Percentiles rank a stretch among this genome's conserved stretches.
Conservation (phyloP, 139 green algal species). For the Chlamydomonas asymmetrica region DNA sequence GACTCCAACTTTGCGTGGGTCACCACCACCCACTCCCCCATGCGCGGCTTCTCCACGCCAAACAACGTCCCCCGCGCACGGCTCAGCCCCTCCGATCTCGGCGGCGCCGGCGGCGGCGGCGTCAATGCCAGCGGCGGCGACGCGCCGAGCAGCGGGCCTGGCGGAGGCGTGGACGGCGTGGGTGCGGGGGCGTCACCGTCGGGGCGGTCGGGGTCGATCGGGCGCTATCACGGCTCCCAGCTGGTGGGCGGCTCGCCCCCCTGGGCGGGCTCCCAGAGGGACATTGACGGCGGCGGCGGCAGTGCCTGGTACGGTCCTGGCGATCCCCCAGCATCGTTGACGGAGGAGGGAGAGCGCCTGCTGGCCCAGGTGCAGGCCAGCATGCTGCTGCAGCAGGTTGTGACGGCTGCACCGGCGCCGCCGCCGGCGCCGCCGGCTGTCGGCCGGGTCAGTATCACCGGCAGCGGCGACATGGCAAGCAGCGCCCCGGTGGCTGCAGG, state of each 20-base stretch:
- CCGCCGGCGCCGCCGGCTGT: no score
- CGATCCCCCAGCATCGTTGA: neutral
- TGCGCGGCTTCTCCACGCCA: conserved; percentile 7
- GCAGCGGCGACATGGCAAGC: no score
- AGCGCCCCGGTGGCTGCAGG: neutral
- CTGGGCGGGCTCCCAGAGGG: neutral
- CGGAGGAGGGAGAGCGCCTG: neutral
- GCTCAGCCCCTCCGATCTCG: neutral
- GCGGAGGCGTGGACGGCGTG: no score
- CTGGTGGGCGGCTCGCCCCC: neutral
- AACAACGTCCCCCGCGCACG: conserved; percentile 1
- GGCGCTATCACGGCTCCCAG: neutral
- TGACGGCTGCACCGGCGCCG: neutral
- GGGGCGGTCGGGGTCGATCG: no score
- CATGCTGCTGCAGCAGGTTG: neutral
- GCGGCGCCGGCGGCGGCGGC: neutral
- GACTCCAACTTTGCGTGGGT: conserved; percentile 1
- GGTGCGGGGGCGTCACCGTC: no score
- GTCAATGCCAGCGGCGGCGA: neutral
- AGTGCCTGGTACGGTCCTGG: neutral
- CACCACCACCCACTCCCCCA: neutral
- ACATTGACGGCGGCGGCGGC: neutral
- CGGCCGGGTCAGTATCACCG: neutral
- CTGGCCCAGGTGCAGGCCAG: neutral
- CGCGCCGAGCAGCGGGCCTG: no score